These are phyloP conservation scores for Termitomyces sp. DNA, from an alignment of 768 basidiomycete genomes.

Conservation along the genomic window DNA sequence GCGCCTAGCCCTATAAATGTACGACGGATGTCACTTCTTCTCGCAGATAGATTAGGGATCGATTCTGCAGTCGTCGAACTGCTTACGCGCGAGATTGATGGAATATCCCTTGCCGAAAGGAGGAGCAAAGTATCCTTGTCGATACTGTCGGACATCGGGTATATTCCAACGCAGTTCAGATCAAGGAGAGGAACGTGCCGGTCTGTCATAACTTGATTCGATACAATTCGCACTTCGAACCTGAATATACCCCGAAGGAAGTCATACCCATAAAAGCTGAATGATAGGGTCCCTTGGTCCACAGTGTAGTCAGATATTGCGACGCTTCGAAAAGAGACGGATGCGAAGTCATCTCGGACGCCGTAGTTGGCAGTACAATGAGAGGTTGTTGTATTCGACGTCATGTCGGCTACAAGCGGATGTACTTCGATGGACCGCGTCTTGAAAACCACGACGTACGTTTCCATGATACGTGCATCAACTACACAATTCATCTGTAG, in stretches of 20 bases:
- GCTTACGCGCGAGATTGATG: not conserved
- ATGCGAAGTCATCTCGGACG: conserved; percentile 3
- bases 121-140: conserved; percentile 12
- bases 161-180: conserved; percentile 42
- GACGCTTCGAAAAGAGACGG: conserved; percentile 42
- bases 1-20: not conserved
- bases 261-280: conserved; percentile 46
- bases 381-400: not conserved
- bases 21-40: not conserved
- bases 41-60: not conserved
- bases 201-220: conserved; percentile 1
- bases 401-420: conserved; percentile 19
- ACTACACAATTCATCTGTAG: conserved; percentile 41
- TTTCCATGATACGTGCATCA: conserved; percentile 43
- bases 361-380: not conserved
- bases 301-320: conserved; percentile 35
- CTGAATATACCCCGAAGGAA: conserved; percentile 51
- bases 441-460: conserved; percentile 52
- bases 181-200: conserved; percentile 28
- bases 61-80: not conserved
- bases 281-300: conserved; percentile 9
- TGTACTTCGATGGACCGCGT: conserved; percentile 50
- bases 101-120: not conserved
- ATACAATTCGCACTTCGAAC: conserved; percentile 34
- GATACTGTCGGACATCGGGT: conserved; percentile 35